Conservation (phyloP, 495 filamentous ascomycete species). For the Tuber aestivum region DNA sequence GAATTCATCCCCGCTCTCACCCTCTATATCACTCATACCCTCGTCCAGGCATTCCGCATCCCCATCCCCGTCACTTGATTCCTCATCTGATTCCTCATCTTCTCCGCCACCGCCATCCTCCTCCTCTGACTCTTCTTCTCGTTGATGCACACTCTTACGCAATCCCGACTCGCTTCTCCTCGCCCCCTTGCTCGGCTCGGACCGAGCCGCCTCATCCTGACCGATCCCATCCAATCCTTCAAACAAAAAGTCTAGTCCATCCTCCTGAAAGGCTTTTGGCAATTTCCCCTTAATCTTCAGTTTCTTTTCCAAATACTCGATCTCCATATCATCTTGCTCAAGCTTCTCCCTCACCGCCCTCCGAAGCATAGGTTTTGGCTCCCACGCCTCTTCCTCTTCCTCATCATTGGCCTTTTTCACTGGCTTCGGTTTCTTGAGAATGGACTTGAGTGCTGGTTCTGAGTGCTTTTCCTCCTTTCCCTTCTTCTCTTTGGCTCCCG, state of each 20-base stretch:
- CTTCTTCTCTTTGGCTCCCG: constrained; percentile 49
- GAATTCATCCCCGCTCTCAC: constrained; percentile 40
- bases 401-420: constrained; percentile 44
- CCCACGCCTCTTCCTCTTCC: constrained; percentile 47
- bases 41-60: constrained; percentile 31
- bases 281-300: constrained; percentile 74
- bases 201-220: constrained; percentile 29
- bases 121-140: constrained; percentile 45
- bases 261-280: constrained; percentile 71
- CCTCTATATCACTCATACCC: constrained; percentile 47
- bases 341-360: constrained; percentile 60
- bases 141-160: constrained; percentile 9
- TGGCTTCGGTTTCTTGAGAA: constrained; percentile 49
- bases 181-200: constrained; percentile 10
- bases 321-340: constrained; percentile 73
- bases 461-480: constrained; percentile 53
- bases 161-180: neutral
- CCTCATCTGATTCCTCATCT: constrained; percentile 9
- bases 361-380: constrained; percentile 52
- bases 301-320: constrained; percentile 80
- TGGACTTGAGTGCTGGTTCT: constrained; percentile 48
- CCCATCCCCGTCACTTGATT: constrained; percentile 6
- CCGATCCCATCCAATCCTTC: constrained; percentile 56
- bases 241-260: constrained; percentile 74
- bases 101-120: constrained; percentile 23